These are phyloP conservation scores for Lenzites betulinus DNA, from an alignment of 768 basidiomycete species.

Conservation along the genomic window DNA sequence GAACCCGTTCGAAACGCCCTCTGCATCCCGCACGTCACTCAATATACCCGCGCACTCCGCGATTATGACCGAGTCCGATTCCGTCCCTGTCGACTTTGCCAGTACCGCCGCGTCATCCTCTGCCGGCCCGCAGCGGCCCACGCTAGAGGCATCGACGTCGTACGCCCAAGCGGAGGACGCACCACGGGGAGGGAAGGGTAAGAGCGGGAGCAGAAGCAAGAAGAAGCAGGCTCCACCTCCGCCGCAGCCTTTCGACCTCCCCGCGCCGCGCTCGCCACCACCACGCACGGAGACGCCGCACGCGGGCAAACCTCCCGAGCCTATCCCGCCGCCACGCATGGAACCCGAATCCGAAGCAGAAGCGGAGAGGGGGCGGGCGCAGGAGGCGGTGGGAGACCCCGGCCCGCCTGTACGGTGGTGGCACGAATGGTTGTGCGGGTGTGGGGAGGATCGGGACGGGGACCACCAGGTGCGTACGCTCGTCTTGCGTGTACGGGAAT, in stretches of 20 bases:
- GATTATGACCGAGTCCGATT: constrained; percentile 30
- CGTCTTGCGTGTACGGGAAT: neutral
- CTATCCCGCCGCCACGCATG: constrained; percentile 37
- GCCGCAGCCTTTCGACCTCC: constrained; percentile 57
- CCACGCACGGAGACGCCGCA: constrained; percentile 44
- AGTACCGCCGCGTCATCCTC: constrained; percentile 28
- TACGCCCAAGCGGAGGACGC: constrained; percentile 32
- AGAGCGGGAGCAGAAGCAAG: neutral
- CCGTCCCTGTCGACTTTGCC: constrained; percentile 4
- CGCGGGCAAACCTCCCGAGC: constrained; percentile 37
- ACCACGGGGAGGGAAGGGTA: no score
- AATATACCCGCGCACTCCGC: constrained; percentile 33
- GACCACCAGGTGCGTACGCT: constrained; percentile 60
- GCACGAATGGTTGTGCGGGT: constrained; percentile 87
- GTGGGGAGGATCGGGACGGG: constrained; percentile 72
- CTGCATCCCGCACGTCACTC: constrained; percentile 54
- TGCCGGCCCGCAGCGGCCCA: constrained; percentile 26
- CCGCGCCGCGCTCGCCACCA: constrained; percentile 59
- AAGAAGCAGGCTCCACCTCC: constrained; percentile 37
- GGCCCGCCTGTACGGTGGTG: constrained; percentile 61
- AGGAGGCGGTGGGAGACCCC: constrained; percentile 26
- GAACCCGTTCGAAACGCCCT: constrained; percentile 44
- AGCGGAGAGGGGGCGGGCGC: neutral
- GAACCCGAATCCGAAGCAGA: constrained; percentile 29
- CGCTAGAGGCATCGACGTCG: constrained; percentile 28